phyloP scores from a whole-genome alignment of 2,329 filamentous ascomycete species.

The Colletotrichum somersetense region DNA sequence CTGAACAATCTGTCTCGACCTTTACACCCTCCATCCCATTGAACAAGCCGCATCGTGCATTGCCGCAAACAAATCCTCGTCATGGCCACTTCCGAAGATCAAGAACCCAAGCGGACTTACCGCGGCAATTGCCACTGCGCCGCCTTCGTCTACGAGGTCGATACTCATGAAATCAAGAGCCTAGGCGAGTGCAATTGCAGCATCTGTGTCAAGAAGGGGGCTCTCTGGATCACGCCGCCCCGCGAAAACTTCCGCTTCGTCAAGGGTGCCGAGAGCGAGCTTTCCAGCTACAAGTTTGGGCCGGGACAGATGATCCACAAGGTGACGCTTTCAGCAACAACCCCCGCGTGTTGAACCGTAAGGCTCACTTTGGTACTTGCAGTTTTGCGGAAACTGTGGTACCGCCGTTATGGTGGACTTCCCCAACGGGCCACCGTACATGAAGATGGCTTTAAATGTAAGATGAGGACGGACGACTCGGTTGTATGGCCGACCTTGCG shows the following conservation, averaged over 20 bases:
- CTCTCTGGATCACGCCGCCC: constrained; percentile 54
- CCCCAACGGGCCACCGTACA: constrained; percentile 47
- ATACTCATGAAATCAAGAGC: constrained; percentile 68
- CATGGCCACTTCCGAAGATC: constrained; percentile 23
- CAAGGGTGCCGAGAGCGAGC: constrained; percentile 57
- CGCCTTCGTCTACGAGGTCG: constrained; percentile 64
- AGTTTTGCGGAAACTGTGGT: constrained; percentile 68
- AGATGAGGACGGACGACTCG: constrained; percentile 38
- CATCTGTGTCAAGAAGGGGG: constrained; percentile 68
- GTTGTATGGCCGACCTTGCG: not conserved
- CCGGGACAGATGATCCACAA: constrained; percentile 55
- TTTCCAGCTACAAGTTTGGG: constrained; percentile 61
- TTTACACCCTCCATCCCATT: not conserved
- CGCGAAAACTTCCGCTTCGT: constrained; percentile 56
- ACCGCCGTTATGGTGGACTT: constrained; percentile 55
- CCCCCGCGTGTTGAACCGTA: not conserved
- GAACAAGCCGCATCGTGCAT: not conserved
- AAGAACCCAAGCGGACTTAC: constrained; percentile 54
- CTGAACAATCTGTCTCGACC: not conserved
- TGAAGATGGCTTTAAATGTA: constrained; percentile 58
- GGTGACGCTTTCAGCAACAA: constrained; percentile 46
- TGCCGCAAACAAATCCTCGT: not conserved
- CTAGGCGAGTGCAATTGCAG: constrained; percentile 75
- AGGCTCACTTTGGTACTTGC: not conserved
- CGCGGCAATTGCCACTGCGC: constrained; percentile 71